Percentiles rank a stretch among this genome's conserved stretches.
These are phyloP conservation scores for Handroanthus guayacan DNA, from an alignment of 257 asterid species.

Conservation along the genomic window DNA sequence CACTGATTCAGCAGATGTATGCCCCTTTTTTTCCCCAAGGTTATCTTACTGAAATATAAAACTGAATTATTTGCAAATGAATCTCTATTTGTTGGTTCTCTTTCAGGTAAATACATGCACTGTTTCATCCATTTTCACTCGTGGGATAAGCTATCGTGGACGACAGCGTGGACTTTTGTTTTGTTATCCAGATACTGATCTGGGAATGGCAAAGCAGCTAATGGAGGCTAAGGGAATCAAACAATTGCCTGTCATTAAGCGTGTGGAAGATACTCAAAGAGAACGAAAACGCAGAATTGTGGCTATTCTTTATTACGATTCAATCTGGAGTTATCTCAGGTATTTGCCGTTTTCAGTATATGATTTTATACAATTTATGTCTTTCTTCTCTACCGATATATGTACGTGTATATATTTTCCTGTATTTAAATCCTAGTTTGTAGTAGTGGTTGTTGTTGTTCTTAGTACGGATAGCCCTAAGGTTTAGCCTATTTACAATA, in stretches of 20 bases:
- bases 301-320: slow-evolving; percentile 81
- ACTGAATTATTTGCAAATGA: not conserved
- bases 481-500: no score
- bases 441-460: no score
- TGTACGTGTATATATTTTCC: not conserved
- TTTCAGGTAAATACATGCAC: slow-evolving; percentile 65
- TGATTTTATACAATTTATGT: not conserved
- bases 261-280: slow-evolving; percentile 60
- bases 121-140: slow-evolving; percentile 80
- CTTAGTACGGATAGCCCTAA: no score
- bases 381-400: slow-evolving; percentile 1
- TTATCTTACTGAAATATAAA: slow-evolving; percentile 11
- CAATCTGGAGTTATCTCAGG: slow-evolving; percentile 83
- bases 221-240: slow-evolving; percentile 97
- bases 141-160: slow-evolving; percentile 79
- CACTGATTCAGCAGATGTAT: slow-evolving; percentile 65
- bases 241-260: slow-evolving; percentile 89
- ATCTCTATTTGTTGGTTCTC: slow-evolving; percentile 29
- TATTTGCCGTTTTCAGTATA: slow-evolving; percentile 35
- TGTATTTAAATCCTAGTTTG: not conserved
- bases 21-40: slow-evolving; percentile 27
- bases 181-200: slow-evolving; percentile 89
- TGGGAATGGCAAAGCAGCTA: slow-evolving; percentile 88
- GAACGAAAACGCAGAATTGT: slow-evolving; percentile 65
- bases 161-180: slow-evolving; percentile 77